phyloP scores from a whole-genome alignment of 495 filamentous ascomycete species.

The Penicillium bovifimosum region DNA sequence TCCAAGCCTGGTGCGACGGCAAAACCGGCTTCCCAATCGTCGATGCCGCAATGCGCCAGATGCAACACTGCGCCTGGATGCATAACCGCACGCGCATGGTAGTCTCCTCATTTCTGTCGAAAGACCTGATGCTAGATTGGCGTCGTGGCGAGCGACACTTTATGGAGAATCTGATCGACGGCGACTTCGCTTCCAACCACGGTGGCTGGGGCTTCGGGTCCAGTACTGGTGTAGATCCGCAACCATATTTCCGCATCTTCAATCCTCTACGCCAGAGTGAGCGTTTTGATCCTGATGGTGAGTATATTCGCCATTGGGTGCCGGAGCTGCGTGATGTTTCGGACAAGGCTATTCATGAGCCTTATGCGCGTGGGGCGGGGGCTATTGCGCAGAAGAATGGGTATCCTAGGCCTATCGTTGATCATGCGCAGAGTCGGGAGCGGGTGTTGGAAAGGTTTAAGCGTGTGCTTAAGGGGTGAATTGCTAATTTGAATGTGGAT shows the following conservation, averaged over 20 bases:
- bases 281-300: slow-evolving; percentile 59
- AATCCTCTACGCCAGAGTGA: slow-evolving; percentile 83
- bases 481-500: no score
- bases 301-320: slow-evolving; percentile 57
- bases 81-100: slow-evolving; percentile 91
- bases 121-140: slow-evolving; percentile 88
- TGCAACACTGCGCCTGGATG: slow-evolving; percentile 69
- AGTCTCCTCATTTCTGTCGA: slow-evolving; percentile 78
- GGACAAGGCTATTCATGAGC: slow-evolving; percentile 68
- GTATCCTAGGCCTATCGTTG: slow-evolving; percentile 71
- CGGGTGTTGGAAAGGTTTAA: slow-evolving; percentile 70
- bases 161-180: slow-evolving; percentile 84
- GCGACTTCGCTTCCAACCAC: slow-evolving; percentile 89
- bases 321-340: slow-evolving; percentile 55
- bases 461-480: slow-evolving; percentile 30
- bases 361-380: slow-evolving; percentile 61
- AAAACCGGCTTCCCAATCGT: slow-evolving; percentile 82
- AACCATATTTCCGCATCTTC: slow-evolving; percentile 90
- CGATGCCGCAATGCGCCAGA: slow-evolving; percentile 88
- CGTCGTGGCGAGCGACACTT: slow-evolving; percentile 83
- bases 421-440: slow-evolving; percentile 63
- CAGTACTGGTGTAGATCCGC: slow-evolving; percentile 79
- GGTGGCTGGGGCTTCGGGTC: slow-evolving; percentile 87
- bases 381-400: slow-evolving; percentile 54
- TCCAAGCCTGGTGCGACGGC: slow-evolving; percentile 71